Percentiles rank a stretch among this genome's conserved stretches.
phyloP scores from a whole-genome alignment of 1,284 basidiomycete species.

The Cutaneotrichosporon dermatis region DNA sequence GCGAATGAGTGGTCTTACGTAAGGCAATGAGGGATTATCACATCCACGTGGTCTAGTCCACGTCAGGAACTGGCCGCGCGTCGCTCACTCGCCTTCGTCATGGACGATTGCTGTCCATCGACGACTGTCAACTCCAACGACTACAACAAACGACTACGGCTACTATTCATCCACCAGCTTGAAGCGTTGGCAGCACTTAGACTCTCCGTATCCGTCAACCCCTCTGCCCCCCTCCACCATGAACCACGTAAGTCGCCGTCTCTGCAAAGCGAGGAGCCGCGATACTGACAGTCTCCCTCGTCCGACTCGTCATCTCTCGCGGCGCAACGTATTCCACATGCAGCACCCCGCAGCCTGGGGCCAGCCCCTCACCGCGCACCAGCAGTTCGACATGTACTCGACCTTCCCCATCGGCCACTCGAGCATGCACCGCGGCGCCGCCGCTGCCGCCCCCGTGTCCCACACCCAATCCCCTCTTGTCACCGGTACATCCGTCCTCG shows the following conservation, averaged over 20 bases:
- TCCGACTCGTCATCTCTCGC: too few relatives aligned
- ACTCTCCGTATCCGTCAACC: neutral
- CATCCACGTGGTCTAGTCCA: slow-evolving; percentile 1
- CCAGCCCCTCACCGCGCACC: slow-evolving; percentile 37
- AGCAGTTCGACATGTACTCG: slow-evolving; percentile 42
- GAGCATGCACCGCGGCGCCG: slow-evolving; percentile 6
- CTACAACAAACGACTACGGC: neutral
- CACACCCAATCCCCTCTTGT: slow-evolving; percentile 72
- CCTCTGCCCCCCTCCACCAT: slow-evolving; percentile 3
- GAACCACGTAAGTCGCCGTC: slow-evolving; percentile 26
- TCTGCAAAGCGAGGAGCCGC: too few relatives aligned
- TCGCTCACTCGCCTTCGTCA: slow-evolving; percentile 7
- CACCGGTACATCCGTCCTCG: slow-evolving; percentile 92
- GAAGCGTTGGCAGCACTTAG: neutral
- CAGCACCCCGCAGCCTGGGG: slow-evolving; percentile 49
- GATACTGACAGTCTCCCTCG: slow-evolving; percentile 4
- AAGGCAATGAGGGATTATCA: neutral
- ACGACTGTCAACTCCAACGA: neutral
- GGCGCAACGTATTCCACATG: neutral
- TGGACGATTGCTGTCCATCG: too few relatives aligned
- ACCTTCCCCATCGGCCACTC: slow-evolving; percentile 29
- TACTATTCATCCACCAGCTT: too few relatives aligned
- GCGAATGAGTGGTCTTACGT: neutral
- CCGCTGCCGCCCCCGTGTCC: slow-evolving; percentile 16
- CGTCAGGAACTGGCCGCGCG: slow-evolving; percentile 14